Evolutionary conservation across 2,329 filamentous ascomycete species (phyloP).

Genomic region (Phialophora verrucosa): DNA sequence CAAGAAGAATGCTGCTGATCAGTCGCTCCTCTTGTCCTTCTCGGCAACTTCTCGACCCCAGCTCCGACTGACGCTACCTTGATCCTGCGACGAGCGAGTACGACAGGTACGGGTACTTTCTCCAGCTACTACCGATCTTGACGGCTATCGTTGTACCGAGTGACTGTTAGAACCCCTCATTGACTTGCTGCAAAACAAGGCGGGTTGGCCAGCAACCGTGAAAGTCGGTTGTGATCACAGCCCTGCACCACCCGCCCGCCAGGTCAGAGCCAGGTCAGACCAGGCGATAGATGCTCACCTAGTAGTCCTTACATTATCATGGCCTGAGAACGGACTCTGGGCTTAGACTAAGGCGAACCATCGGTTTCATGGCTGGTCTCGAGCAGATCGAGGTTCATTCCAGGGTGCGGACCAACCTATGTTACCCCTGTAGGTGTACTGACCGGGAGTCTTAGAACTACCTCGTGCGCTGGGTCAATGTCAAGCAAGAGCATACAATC

Average conservation of each 20-base stretch:
- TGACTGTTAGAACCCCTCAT: slow-evolving; percentile 1
- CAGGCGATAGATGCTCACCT: not conserved
- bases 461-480: slow-evolving; percentile 95
- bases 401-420: slow-evolving; percentile 69
- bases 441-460: slow-evolving; percentile 72
- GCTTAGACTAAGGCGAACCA: not conserved
- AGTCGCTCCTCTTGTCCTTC: not conserved
- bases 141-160: slow-evolving; percentile 1
- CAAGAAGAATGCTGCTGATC: slow-evolving; percentile 12
- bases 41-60: slow-evolving; percentile 15
- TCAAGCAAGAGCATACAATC: slow-evolving; percentile 86
- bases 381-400: slow-evolving; percentile 97
- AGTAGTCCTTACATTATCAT: slow-evolving; percentile 3
- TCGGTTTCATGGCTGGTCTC: slow-evolving; percentile 77
- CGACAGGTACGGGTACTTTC: not conserved
- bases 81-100: not conserved
- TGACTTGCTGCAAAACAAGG: not conserved
- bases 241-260: not conserved
- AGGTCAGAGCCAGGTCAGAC: slow-evolving; percentile 1
- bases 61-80: slow-evolving; percentile 6
- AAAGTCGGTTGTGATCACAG: slow-evolving; percentile 1
- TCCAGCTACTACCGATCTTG: not conserved
- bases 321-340: slow-evolving; percentile 1
- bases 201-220: not conserved
- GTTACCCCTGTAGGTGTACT: slow-evolving; percentile 4